These are phyloP conservation scores for Lipomyces starkeyi DNA, from an alignment of 805 yeast species.

Conservation along the genomic window DNA sequence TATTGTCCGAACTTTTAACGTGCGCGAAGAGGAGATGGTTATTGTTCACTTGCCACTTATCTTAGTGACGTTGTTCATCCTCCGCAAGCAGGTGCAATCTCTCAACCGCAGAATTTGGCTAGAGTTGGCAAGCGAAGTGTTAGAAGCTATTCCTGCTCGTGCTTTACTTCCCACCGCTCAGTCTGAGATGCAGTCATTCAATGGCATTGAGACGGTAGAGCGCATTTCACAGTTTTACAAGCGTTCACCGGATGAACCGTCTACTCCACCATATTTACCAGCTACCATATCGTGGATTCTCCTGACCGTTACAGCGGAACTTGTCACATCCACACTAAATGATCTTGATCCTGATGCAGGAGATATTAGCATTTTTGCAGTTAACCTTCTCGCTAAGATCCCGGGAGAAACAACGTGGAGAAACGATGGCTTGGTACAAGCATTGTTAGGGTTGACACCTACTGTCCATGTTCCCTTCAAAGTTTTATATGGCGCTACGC, in stretches of 20 bases:
- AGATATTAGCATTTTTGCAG: conserved; percentile 29
- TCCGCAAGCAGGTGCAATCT: conserved; percentile 14
- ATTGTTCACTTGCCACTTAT: conserved; percentile 76
- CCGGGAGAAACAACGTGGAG: conserved; percentile 52
- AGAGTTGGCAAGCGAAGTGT: conserved; percentile 50
- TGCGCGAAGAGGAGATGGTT: conserved; percentile 87
- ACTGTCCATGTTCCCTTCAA: conserved; percentile 28
- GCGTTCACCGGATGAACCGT: conserved; percentile 41
- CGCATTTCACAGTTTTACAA: conserved; percentile 49
- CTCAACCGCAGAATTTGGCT: conserved; percentile 47
- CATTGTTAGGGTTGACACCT: conserved; percentile 40
- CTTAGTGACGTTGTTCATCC: conserved; percentile 48
- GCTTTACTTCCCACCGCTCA: conserved; percentile 63
- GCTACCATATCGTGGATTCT: conserved; percentile 55
- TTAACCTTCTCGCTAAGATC: conserved; percentile 51
- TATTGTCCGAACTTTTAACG: conserved; percentile 67
- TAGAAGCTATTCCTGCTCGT: conserved; percentile 66
- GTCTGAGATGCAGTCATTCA: conserved; percentile 43
- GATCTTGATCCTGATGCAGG: conserved; percentile 27
- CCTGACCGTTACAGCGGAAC: conserved; percentile 40
- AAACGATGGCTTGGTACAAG: conserved; percentile 46
- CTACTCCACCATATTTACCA: conserved; percentile 50
- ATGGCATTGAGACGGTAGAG: conserved; percentile 40
- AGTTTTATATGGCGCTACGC: conserved; percentile 35
- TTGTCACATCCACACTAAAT: conserved; percentile 25